phyloP scores from a whole-genome alignment of 2,329 filamentous ascomycete genomes.

The Dactylella cylindrospora region DNA sequence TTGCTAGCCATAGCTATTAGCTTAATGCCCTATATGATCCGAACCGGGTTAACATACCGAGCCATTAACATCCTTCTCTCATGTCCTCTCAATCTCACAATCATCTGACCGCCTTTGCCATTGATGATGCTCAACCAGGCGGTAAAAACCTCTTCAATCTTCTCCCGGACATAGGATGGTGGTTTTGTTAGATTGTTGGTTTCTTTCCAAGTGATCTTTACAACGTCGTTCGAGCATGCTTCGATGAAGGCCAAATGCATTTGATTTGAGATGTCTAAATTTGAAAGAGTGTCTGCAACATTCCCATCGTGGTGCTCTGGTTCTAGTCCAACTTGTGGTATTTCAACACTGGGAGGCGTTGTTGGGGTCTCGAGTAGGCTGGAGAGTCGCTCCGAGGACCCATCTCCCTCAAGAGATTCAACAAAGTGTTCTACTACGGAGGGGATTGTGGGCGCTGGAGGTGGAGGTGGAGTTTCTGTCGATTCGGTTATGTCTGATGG shows the following conservation, averaged over 20 bases:
- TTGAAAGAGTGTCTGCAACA: neutral
- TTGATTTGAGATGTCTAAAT: slow-evolving; percentile 6
- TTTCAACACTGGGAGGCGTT: neutral
- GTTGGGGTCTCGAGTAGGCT: neutral
- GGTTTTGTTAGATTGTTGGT: slow-evolving; percentile 26
- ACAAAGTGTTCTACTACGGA: neutral
- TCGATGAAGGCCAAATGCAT: slow-evolving; percentile 16
- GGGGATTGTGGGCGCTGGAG: neutral
- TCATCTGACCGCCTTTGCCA: slow-evolving; percentile 11
- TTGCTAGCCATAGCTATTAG: slow-evolving; percentile 1
- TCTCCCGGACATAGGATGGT: slow-evolving; percentile 16
- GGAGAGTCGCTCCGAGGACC: neutral
- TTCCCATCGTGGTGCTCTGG: slow-evolving; percentile 4
- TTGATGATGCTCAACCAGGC: slow-evolving; percentile 25
- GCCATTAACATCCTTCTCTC: slow-evolving; percentile 5
- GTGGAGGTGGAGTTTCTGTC: neutral
- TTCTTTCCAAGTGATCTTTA: slow-evolving; percentile 18
- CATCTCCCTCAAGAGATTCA: neutral
- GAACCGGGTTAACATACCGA: slow-evolving; percentile 3
- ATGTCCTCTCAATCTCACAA: slow-evolving; percentile 17
- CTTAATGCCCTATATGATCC: neutral
- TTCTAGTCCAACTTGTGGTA: neutral
- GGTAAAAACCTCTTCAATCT: slow-evolving; percentile 34
- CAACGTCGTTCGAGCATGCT: slow-evolving; percentile 5
- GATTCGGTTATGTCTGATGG: neutral